Evolutionary conservation across 148 eudicot species (phyloP), one percentile per base, ranked within the genome.

Genomic region (Vaccinium corymbosum): DNA sequence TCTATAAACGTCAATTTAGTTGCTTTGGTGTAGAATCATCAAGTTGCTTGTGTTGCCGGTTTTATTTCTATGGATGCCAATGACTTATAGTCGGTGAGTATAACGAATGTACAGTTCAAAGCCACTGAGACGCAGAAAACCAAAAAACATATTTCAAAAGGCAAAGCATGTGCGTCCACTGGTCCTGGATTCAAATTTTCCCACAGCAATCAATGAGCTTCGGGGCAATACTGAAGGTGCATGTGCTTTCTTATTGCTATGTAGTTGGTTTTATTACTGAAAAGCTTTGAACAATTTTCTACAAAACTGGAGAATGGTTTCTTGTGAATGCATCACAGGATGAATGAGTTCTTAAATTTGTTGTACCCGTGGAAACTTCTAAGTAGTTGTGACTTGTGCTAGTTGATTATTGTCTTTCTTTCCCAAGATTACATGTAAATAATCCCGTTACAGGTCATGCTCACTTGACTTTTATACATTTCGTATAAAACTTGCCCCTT

Each of bases 201-300:
- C 92, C 48, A 85, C 89, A 27, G 89, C 89, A 27, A 83, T 83
- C 72, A 91, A 86, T 87, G 93, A 90, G 83, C 88, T 89, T 80
- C 83, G 85, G 73, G 93, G 90, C 85, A 94, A 90, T 87, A 85
- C 88, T 90, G 93, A 91, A 68, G 97, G 98, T 97, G 90, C 81
- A 82, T 66, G 29, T 25, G 16, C 78, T 68, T 70, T 82, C 46
- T 16, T 76, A n/a, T 82, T 59, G n/a, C 42, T 57, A n/a, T 48
- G 2, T 68, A 27, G 32, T 38, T 17, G 11, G 11, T 20, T 46
- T 59, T 70, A 35, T 72, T 27, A 57, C 25, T 38, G 52, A 5
- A 16, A 70, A 80, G 70, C 66, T 62, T 49, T 20, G 51, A 15
- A 51, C 9, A 27, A 22, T 74, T 66, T 50, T 61, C n/a, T 73